Evolutionary conservation across 2,329 filamentous ascomycete genomes (phyloP).

Genomic region (Cordyceps cateniannulata): DNA sequence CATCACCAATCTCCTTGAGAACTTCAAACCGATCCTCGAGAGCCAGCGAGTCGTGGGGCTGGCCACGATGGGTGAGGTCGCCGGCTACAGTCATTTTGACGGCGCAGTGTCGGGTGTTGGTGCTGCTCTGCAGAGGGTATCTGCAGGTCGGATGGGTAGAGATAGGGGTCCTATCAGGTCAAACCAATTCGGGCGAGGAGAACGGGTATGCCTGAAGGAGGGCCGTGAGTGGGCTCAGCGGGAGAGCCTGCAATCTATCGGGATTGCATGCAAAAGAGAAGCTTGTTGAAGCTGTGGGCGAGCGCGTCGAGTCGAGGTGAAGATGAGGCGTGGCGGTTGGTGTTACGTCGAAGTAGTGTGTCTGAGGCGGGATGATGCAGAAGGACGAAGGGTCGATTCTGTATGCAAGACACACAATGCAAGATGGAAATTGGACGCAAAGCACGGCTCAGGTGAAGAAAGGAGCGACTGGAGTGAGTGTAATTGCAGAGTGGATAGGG

Average conservation of each 20-base stretch:
- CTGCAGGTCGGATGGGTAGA: slow-evolving; percentile 1
- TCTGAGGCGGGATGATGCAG: slow-evolving; percentile 7
- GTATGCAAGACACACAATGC: slow-evolving; percentile 14
- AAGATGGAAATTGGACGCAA: slow-evolving; percentile 20
- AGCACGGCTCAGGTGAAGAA: slow-evolving; percentile 19
- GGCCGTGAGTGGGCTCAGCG: slow-evolving; percentile 6
- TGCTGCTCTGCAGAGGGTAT: slow-evolving; percentile 2
- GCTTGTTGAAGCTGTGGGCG: neutral
- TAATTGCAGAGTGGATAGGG: slow-evolving; percentile 31
- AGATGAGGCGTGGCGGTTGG: neutral
- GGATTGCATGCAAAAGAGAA: slow-evolving; percentile 10
- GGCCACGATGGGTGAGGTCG: slow-evolving; percentile 65
- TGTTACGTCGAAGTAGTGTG: slow-evolving; percentile 2
- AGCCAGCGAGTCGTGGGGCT: slow-evolving; percentile 52
- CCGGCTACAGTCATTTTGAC: slow-evolving; percentile 68
- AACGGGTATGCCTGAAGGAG: slow-evolving; percentile 9
- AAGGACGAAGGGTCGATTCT: neutral
- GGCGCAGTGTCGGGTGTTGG: slow-evolving; percentile 13
- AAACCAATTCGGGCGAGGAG: slow-evolving; percentile 3
- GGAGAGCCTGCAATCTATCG: slow-evolving; percentile 9
- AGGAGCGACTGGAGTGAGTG: slow-evolving; percentile 36
- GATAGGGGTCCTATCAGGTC: slow-evolving; percentile 9
- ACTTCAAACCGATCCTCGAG: slow-evolving; percentile 96
- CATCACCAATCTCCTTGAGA: slow-evolving; percentile 96
- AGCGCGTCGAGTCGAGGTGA: slow-evolving; percentile 4